phyloP scores from a whole-genome alignment of 768 basidiomycete genomes.

The Leccinum disarticulatum region DNA sequence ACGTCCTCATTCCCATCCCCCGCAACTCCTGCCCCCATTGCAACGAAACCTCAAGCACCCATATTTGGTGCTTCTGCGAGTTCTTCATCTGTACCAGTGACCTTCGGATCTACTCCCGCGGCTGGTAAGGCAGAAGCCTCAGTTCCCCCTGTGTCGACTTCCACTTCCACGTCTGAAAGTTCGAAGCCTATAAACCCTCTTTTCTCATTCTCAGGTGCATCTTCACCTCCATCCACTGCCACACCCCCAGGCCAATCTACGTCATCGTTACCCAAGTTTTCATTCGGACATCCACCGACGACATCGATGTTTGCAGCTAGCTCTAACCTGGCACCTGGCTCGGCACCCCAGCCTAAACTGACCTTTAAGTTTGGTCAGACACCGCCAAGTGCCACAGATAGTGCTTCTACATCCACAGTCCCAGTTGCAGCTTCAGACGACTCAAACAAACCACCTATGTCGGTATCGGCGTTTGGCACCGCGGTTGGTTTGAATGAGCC shows the following conservation, averaged over 20 bases:
- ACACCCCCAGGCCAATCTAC: constrained; percentile 7
- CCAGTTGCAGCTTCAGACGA: constrained; percentile 20
- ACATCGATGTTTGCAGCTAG: constrained; percentile 5
- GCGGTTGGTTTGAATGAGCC: constrained; percentile 20
- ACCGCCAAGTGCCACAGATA: constrained; percentile 25
- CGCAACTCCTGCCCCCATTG: constrained; percentile 3
- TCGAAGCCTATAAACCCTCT: constrained; percentile 15
- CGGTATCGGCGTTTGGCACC: constrained; percentile 20
- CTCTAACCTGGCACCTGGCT: constrained; percentile 4
- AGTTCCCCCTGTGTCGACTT: neutral
- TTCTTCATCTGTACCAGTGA: constrained; percentile 1
- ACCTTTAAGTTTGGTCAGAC: constrained; percentile 23
- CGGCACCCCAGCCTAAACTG: constrained; percentile 22
- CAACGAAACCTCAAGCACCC: constrained; percentile 19
- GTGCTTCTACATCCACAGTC: constrained; percentile 13
- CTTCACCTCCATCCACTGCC: constrained; percentile 8
- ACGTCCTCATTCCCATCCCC: constrained; percentile 26
- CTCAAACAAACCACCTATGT: constrained; percentile 25
- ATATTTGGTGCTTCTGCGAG: constrained; percentile 13
- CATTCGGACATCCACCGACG: constrained; percentile 23
- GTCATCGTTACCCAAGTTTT: constrained; percentile 23
- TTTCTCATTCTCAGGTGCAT: constrained; percentile 24
- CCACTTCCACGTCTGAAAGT: constrained; percentile 2
- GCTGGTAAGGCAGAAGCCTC: constrained; percentile 8
- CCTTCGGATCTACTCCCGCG: constrained; percentile 12